A percentile compares a stretch with the other conserved stretches of the same genome.
Evolutionary conservation across 306 rosid species (phyloP).

Genomic region (Mimosa pudica): DNA sequence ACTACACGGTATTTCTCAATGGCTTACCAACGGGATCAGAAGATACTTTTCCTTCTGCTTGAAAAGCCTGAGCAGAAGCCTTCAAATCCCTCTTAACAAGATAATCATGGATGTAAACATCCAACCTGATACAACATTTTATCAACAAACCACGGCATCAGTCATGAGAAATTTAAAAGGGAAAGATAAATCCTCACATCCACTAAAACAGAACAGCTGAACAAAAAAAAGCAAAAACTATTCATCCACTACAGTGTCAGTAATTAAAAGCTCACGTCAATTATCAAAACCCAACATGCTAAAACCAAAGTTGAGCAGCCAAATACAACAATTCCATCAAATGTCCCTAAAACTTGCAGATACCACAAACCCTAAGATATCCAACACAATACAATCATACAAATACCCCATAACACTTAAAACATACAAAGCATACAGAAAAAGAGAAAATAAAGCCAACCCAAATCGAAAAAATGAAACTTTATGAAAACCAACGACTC

Average conservation of each 20-base stretch:
- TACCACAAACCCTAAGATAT: conserved; percentile 46
- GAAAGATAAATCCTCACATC: conserved; percentile 40
- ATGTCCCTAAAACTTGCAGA: conserved; percentile 29
- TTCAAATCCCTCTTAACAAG: conserved; percentile 95
- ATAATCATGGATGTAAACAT: conserved; percentile 97
- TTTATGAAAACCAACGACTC: conserved; percentile 42
- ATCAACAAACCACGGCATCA: conserved; percentile 35
- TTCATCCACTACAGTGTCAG: conserved; percentile 3
- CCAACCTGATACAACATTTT: conserved; percentile 65
- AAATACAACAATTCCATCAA: conserved; percentile 32
- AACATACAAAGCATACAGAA: not conserved
- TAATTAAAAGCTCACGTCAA: not conserved
- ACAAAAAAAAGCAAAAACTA: not conserved
- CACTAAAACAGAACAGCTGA: conserved; percentile 16
- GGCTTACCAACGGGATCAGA: conserved; percentile 98
- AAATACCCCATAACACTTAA: conserved; percentile 17
- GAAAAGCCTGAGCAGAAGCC: conserved; percentile 99
- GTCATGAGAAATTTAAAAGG: conserved; percentile 23
- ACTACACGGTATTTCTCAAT: not conserved
- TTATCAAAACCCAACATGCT: conserved; percentile 36
- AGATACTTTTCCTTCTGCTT: conserved; percentile 97
- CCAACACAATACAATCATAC: conserved; percentile 26
- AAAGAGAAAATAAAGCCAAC: conserved; percentile 32
- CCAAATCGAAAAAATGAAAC: conserved; percentile 28
- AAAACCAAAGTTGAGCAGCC: conserved; percentile 30